Conservation (phyloP, 192 early-diverging fungal species). For the Linnemannia schmuckeri region DNA sequence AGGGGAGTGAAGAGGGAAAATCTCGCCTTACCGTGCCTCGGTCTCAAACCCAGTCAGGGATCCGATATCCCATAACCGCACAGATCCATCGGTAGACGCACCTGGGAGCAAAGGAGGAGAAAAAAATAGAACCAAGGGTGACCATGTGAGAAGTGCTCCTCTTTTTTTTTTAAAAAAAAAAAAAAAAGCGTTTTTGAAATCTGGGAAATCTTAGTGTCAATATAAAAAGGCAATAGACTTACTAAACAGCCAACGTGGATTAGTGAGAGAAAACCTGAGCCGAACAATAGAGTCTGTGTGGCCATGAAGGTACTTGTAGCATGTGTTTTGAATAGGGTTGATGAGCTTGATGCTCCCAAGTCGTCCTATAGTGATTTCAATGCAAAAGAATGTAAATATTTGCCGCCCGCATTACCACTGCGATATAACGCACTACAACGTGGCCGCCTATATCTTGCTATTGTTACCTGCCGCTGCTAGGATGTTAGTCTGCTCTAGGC, state of each 20-base stretch:
- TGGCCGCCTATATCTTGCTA: neutral
- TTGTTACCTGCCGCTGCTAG: conserved; percentile 57
- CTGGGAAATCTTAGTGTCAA: neutral
- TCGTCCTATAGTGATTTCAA: conserved; percentile 31
- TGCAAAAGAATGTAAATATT: neutral
- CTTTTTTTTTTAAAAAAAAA: neutral
- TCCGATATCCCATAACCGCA: conserved; percentile 67
- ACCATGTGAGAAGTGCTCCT: neutral
- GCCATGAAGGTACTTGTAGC: conserved; percentile 64
- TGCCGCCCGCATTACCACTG: neutral
- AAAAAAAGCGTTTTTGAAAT: too few relatives aligned
- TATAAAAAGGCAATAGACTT: conserved; percentile 8
- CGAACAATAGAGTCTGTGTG: conserved; percentile 54
- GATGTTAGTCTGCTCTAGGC: conserved; percentile 34
- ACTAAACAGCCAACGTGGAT: conserved; percentile 64
- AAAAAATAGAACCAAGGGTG: neutral
- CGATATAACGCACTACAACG: neutral
- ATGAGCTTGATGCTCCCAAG: conserved; percentile 67
- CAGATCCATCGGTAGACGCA: conserved; percentile 57
- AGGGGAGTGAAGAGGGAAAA: neutral
- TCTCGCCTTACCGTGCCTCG: conserved; percentile 42
- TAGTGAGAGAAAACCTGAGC: conserved; percentile 57
- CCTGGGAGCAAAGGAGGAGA: conserved; percentile 23
- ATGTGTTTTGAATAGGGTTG: conserved; percentile 56
- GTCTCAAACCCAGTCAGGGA: conserved; percentile 36